Conservation (phyloP, 139 green algal species). For the Spirogloea muscicola region DNA sequence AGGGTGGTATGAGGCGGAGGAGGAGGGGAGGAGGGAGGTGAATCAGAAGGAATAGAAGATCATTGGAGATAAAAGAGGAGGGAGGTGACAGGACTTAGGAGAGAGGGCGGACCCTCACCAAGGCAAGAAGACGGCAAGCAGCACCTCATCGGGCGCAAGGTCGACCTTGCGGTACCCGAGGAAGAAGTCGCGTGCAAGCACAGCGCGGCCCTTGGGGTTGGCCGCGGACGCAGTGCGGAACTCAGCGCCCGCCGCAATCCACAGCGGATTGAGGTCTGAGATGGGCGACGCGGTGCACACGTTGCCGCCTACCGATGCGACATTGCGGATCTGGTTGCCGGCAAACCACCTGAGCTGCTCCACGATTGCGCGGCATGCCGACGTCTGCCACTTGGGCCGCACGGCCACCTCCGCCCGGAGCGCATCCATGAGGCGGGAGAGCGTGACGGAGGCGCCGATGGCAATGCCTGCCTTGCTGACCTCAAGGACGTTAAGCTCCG, state of each 20-base stretch:
- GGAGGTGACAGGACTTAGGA: too few species aligned
- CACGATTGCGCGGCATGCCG: conserved; percentile 59
- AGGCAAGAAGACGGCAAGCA: conserved; percentile 61
- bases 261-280: conserved; percentile 89
- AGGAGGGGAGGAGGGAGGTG: neutral
- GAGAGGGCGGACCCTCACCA: too few species aligned
- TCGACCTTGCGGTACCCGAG: conserved; percentile 76
- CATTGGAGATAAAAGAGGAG: too few species aligned
- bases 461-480: conserved; percentile 56
- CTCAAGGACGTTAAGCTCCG: conserved; percentile 70
- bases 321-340: conserved; percentile 77
- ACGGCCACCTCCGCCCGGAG: conserved; percentile 39
- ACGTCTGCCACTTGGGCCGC: conserved; percentile 44
- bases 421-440: conserved; percentile 63
- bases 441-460: conserved; percentile 67
- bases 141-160: conserved; percentile 72
- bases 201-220: too few species aligned
- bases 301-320: conserved; percentile 86
- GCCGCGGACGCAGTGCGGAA: conserved; percentile 57
- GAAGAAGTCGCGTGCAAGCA: conserved; percentile 77
- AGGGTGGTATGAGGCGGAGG: neutral
- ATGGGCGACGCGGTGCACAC: conserved; percentile 87
- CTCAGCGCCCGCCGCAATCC: conserved; percentile 68
- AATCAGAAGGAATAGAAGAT: neutral
- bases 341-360: conserved; percentile 90